These are phyloP conservation scores for Elsinoe necatrix DNA, from an alignment of 2,329 filamentous ascomycete species.

Conservation along the genomic window DNA sequence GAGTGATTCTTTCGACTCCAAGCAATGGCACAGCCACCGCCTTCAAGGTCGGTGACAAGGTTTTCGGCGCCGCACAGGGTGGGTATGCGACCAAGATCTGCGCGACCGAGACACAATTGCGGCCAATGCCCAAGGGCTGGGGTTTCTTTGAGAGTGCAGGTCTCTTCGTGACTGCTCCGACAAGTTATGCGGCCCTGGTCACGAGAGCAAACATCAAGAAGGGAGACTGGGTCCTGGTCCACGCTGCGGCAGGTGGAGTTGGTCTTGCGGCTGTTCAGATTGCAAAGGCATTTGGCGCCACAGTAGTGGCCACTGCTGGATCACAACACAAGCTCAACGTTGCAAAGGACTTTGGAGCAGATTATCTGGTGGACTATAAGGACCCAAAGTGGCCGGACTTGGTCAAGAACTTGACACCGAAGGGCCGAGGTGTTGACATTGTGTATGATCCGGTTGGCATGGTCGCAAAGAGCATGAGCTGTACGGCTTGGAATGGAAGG, in stretches of 20 bases:
- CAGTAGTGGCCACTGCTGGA: constrained; percentile 85
- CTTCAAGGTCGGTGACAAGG: constrained; percentile 69
- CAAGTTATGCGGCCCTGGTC: constrained; percentile 76
- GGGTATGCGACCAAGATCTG: constrained; percentile 72
- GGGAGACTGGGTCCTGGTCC: constrained; percentile 77
- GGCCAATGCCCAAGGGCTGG: constrained; percentile 73
- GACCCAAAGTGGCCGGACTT: constrained; percentile 53
- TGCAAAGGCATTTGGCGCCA: constrained; percentile 84
- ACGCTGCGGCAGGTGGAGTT: constrained; percentile 87
- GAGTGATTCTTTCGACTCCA: constrained; percentile 62
- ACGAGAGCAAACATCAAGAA: constrained; percentile 65
- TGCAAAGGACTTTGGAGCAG: constrained; percentile 72
- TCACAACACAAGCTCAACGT: constrained; percentile 71
- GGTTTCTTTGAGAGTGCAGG: constrained; percentile 76
- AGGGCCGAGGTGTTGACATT: constrained; percentile 70
- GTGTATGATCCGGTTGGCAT: constrained; percentile 92
- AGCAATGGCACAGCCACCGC: constrained; percentile 31
- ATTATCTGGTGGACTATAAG: constrained; percentile 72
- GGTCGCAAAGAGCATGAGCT: constrained; percentile 81
- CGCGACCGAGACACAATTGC: constrained; percentile 57
- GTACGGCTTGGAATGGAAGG: constrained; percentile 85
- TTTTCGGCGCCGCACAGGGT: constrained; percentile 82
- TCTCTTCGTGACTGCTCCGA: constrained; percentile 85
- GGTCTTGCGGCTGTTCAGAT: constrained; percentile 88
- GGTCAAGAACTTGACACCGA: constrained; percentile 70